These are phyloP conservation scores for Hypericum androsaemum DNA, from an alignment of 345 rosid genomes.

Conservation along the genomic window DNA sequence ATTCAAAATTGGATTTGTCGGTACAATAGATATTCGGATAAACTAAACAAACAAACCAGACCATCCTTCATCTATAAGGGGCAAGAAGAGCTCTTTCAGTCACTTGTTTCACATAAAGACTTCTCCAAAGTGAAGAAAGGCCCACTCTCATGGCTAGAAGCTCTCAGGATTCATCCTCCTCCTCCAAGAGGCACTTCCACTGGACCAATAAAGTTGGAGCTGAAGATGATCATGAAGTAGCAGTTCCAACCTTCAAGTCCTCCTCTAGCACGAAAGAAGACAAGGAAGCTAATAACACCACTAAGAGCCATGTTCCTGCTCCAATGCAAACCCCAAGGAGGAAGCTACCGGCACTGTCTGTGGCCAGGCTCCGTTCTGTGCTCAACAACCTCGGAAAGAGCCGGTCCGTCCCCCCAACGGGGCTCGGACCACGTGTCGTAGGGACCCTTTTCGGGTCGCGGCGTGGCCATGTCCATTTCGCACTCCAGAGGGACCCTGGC, in stretches of 20 bases:
- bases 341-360: slow-evolving; percentile 65
- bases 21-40: too few relatives aligned
- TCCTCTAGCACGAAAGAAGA: slow-evolving; percentile 18
- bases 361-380: slow-evolving; percentile 69
- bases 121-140: slow-evolving; percentile 3
- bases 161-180: slow-evolving; percentile 1
- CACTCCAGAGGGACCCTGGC: slow-evolving; percentile 70
- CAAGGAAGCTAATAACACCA: slow-evolving; percentile 12
- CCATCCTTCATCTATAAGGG: too few relatives aligned
- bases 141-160: neutral
- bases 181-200: slow-evolving; percentile 7
- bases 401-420: slow-evolving; percentile 27
- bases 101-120: neutral
- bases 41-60: too few relatives aligned
- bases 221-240: slow-evolving; percentile 36
- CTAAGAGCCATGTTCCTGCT: slow-evolving; percentile 2
- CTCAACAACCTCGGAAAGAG: slow-evolving; percentile 46
- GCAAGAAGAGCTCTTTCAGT: too few relatives aligned
- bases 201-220: slow-evolving; percentile 27
- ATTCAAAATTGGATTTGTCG: too few relatives aligned
- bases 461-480: slow-evolving; percentile 90
- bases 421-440: slow-evolving; percentile 58
- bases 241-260: slow-evolving; percentile 27
- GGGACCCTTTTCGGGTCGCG: slow-evolving; percentile 89
- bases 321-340: slow-evolving; percentile 41